These are phyloP conservation scores for Cornus kousa DNA, from an alignment of 148 eudicot genomes.

Conservation along the genomic window DNA sequence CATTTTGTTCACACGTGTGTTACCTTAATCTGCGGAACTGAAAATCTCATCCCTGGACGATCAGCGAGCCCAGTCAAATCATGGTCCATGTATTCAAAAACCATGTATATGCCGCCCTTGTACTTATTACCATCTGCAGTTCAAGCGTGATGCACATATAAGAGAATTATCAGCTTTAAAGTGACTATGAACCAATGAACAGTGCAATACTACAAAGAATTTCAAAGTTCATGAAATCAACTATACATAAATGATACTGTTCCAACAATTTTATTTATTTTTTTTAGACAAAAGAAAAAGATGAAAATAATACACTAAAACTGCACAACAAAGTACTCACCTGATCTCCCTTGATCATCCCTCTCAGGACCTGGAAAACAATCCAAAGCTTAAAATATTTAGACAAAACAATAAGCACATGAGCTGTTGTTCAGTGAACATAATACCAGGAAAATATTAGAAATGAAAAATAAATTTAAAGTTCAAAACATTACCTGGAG, in stretches of 20 bases:
- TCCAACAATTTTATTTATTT: no score
- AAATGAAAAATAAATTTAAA: not conserved
- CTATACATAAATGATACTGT: no score
- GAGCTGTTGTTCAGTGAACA: not conserved
- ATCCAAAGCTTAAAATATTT: not conserved
- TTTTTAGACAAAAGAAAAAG: not conserved
- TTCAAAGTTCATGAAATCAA: not conserved
- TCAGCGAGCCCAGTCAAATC: conserved; percentile 62
- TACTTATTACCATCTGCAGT: conserved; percentile 63
- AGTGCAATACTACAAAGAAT: not conserved
- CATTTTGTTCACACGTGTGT: not conserved
- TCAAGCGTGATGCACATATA: not conserved
- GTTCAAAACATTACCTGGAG: conserved; percentile 43
- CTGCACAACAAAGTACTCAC: conserved; percentile 23
- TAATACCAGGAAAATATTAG: not conserved
- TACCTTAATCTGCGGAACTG: conserved; percentile 70
- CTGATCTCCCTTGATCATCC: conserved; percentile 56
- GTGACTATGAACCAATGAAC: not conserved
- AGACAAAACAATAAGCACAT: not conserved
- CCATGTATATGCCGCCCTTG: conserved; percentile 81
- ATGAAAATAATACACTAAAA: not conserved
- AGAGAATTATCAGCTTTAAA: not conserved
- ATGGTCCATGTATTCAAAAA: conserved; percentile 94
- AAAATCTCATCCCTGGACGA: conserved; percentile 74
- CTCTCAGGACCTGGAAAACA: conserved; percentile 46